A percentile compares a stretch with the other conserved stretches of the same genome.
phyloP scores from a whole-genome alignment of 192 early-diverging fungal genomes.

The Piromyces finnis region DNA sequence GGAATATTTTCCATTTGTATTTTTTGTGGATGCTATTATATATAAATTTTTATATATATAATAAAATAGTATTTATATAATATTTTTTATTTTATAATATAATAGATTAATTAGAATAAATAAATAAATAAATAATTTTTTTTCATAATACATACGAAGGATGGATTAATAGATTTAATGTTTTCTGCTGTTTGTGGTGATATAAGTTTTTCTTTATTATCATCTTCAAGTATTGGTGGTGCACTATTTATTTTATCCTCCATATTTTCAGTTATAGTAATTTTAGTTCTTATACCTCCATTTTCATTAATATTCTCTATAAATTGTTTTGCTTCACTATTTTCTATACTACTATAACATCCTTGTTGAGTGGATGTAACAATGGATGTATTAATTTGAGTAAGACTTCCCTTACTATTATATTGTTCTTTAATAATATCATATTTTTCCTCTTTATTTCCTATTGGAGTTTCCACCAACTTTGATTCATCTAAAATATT shows the following conservation, averaged over 20 bases:
- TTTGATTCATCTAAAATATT: background rate
- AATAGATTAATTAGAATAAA: too few species aligned
- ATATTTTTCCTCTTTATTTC: background rate
- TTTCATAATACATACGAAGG: background rate
- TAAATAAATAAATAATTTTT: too few species aligned
- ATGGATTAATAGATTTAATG: background rate
- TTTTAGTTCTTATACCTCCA: background rate
- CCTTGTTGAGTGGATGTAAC: background rate
- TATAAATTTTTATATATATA: too few species aligned
- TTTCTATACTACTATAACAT: background rate
- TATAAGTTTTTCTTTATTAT: background rate
- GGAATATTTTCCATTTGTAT: background rate
- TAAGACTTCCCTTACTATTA: background rate
- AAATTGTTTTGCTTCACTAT: background rate
- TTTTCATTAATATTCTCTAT: background rate
- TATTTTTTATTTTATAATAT: too few species aligned
- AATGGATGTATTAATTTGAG: background rate
- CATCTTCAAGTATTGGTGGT: background rate
- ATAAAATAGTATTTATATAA: too few species aligned
- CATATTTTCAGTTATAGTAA: background rate
- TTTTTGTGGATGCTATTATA: background rate
- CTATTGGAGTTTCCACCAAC: too few species aligned
- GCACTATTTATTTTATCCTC: background rate
- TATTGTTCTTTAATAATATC: background rate
- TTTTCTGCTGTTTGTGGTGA: background rate